Evolutionary conservation across 2,329 filamentous ascomycete species (phyloP), one percentile per base, ranked within the genome.

Genomic region (Pyrenophora tritici-repentis): DNA sequence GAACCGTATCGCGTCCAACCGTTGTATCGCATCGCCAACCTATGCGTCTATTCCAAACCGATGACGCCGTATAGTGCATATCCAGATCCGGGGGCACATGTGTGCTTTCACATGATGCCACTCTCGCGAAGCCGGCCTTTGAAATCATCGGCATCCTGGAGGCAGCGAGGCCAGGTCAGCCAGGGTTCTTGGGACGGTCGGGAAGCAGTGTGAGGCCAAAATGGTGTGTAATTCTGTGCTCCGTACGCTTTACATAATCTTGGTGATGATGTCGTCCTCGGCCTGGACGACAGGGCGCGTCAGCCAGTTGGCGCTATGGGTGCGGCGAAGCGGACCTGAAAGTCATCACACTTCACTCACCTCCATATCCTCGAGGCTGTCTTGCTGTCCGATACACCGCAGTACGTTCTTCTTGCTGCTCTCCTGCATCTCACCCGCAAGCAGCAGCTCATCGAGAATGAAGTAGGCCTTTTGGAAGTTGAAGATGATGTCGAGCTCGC

Each of bases 381-480:
- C 94, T 76, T 99, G 93, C 72, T 97, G 94, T 50, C 90, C 90
- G 72, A 99, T 99, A 71, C 93, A 96, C 57, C 94, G 83, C 59
- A 99, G 78, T 34, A 99, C 91, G 70, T 97, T 97, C 86, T 99
- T 99, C 81, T 97, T 99, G 76, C 93, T 97, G 76, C 91, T 97
- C 79, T 99, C 94, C 76, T 99, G 94, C 78, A 99, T 86, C 76
- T 99, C 94, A 54, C 94, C 94, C 5, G 94, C 94, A 63, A 99
- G 82, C 61, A 99, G 81, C 56, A 99, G 83, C 78, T 99, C 94
- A 73, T 99, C 94, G 39, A 99, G 85, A 64, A 99, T 99, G 77
- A 97, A 99, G 77, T 99, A 99, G 53, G 94, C 94, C 77, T 99
- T 99, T 66, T 96, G 96, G 76, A 99, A 99, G 74, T 96, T 97